phyloP scores from a whole-genome alignment of 305 asterid species.

The Nicotiana rustica region DNA sequence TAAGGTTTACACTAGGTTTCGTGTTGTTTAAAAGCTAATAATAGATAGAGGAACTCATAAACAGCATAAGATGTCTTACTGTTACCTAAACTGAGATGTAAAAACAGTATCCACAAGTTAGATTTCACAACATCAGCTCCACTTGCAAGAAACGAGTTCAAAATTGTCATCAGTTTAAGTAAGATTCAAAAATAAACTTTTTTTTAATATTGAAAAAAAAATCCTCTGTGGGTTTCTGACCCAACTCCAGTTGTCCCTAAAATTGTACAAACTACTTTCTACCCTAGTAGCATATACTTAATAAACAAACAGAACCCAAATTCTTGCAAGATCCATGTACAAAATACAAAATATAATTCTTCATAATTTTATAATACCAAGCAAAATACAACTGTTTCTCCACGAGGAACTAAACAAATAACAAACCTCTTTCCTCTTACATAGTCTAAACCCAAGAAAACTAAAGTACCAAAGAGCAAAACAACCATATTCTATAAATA shows the following conservation, averaged over 20 bases:
- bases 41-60: constrained; percentile 24
- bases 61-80: not conserved
- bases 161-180: not conserved
- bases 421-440: not conserved
- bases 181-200: not conserved
- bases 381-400: not conserved
- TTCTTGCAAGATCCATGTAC: constrained; percentile 20
- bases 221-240: not conserved
- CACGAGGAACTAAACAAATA: not conserved
- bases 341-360: not conserved
- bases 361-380: not conserved
- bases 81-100: not conserved
- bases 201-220: not conserved
- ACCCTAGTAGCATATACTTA: not conserved
- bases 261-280: constrained; percentile 6
- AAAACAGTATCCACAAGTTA: constrained; percentile 11
- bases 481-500: not conserved
- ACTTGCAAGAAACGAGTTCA: constrained; percentile 3
- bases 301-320: not conserved
- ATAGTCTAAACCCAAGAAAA: not conserved
- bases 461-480: not conserved
- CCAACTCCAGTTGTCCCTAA: not conserved
- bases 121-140: constrained; percentile 20
- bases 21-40: too few relatives aligned
- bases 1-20: too few relatives aligned